A percentile compares a stretch with the other conserved stretches of the same genome.
These are phyloP conservation scores for Aureobasidium sp. DNA, from an alignment of 2,329 filamentous ascomycete genomes.

Conservation along the genomic window DNA sequence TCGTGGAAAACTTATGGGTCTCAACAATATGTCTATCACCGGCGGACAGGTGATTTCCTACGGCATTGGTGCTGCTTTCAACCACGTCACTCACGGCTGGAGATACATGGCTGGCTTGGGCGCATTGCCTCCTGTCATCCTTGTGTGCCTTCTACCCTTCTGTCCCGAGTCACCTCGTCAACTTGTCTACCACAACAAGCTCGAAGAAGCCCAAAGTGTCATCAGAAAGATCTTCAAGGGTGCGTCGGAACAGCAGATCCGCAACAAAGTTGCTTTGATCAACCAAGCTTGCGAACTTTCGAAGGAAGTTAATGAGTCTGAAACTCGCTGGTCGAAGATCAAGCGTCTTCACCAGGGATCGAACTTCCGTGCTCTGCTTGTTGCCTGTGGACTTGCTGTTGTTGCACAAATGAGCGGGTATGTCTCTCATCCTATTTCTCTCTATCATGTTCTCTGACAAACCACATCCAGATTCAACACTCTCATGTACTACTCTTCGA, in stretches of 20 bases:
- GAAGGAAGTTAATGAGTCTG: no score
- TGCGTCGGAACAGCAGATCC: no score
- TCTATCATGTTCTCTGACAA: no score
- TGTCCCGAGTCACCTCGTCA: constrained; percentile 46
- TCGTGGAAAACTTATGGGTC: constrained; percentile 34
- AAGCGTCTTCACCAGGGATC: neutral
- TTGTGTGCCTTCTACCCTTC: constrained; percentile 38
- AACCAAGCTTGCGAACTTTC: constrained; percentile 27
- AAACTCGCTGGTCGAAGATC: constrained; percentile 23
- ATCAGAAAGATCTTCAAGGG: constrained; percentile 27
- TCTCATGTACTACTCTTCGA: constrained; percentile 22
- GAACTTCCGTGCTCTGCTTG: constrained; percentile 33
- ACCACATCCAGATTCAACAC: neutral
- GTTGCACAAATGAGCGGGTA: no score
- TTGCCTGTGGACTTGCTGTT: constrained; percentile 28
- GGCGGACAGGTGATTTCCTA: constrained; percentile 31
- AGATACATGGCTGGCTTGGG: constrained; percentile 45
- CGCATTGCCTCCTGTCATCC: constrained; percentile 41
- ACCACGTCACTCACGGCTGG: constrained; percentile 33
- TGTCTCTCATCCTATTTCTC: no score
- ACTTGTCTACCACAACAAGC: constrained; percentile 32
- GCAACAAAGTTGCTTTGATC: no score
- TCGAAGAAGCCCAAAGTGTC: constrained; percentile 29
- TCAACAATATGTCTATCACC: constrained; percentile 33
- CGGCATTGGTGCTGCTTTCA: constrained; percentile 28